Conservation (phyloP, 2,329 filamentous ascomycete genomes). For the Metarhizium album region DNA sequence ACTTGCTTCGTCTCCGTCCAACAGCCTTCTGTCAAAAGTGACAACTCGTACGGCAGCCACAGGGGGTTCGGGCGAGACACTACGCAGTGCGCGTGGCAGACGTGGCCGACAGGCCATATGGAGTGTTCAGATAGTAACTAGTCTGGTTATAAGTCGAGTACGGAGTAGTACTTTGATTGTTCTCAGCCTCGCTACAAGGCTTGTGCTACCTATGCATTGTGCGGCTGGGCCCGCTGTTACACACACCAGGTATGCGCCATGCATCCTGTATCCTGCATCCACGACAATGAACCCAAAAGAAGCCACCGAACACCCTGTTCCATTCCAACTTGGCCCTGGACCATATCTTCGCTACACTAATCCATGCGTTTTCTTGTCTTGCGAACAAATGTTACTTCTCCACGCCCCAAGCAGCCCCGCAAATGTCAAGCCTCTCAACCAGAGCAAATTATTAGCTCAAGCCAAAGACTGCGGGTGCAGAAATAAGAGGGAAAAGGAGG, state of each 20-base stretch:
- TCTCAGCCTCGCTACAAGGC: neutral
- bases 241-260: constrained; percentile 4
- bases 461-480: neutral
- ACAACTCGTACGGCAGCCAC: neutral
- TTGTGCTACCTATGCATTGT: constrained; percentile 2
- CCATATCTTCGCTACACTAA: no score
- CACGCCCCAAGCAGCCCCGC: neutral
- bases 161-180: neutral
- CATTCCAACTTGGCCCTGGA: neutral
- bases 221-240: constrained; percentile 1
- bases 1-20: no score
- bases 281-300: constrained; percentile 1
- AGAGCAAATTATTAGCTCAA: constrained; percentile 1
- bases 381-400: neutral
- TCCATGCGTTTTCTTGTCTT: neutral
- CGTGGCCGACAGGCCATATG: no score
- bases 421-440: neutral
- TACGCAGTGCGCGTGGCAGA: no score
- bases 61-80: no score
- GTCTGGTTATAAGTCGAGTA: no score
- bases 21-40: neutral
- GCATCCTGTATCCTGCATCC: constrained; percentile 6
- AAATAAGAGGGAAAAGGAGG: constrained; percentile 5
- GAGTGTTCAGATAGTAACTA: no score
- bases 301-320: constrained; percentile 1